phyloP scores from a whole-genome alignment of 768 basidiomycete genomes.

The Phylloporus sp. region DNA sequence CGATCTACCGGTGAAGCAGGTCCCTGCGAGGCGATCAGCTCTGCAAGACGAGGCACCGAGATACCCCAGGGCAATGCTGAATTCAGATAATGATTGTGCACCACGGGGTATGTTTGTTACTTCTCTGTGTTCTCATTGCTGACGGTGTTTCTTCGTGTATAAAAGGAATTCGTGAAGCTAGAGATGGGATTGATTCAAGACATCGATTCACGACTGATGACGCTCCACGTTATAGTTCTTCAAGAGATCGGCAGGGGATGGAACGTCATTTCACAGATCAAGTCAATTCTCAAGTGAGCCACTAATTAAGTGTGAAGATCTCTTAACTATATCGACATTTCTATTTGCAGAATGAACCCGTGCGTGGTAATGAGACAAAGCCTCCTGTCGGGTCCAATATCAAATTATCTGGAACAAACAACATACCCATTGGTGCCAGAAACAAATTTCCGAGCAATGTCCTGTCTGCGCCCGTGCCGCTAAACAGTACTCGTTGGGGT shows the following conservation, averaged over 20 bases:
- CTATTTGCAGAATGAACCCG: conserved; percentile 18
- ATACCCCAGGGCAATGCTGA: conserved; percentile 38
- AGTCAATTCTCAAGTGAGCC: conserved; percentile 14
- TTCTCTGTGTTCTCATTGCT: not conserved
- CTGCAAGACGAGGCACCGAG: conserved; percentile 28
- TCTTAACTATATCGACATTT: not conserved
- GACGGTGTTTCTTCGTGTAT: not conserved
- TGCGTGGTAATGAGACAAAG: conserved; percentile 13
- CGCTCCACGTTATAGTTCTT: conserved; percentile 11
- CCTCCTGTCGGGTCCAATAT: conserved; percentile 14
- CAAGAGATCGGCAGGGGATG: conserved; percentile 14
- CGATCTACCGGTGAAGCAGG: conserved; percentile 16
- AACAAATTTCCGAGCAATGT: conserved; percentile 20
- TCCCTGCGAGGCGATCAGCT: conserved; percentile 13
- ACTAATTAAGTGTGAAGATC: not conserved
- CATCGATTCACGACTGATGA: conserved; percentile 16
- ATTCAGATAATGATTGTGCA: conserved; percentile 17
- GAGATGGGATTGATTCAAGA: conserved; percentile 17
- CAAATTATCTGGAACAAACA: conserved; percentile 33
- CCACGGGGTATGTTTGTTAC: conserved; percentile 10
- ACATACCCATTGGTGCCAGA: conserved; percentile 28
- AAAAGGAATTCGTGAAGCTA: conserved; percentile 17
- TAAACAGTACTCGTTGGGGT: not conserved
- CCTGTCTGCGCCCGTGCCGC: not conserved
- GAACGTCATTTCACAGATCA: conserved; percentile 23